Conservation (phyloP, 2,329 filamentous ascomycete species). For the Chrysoporthe austroafricana region DNA sequence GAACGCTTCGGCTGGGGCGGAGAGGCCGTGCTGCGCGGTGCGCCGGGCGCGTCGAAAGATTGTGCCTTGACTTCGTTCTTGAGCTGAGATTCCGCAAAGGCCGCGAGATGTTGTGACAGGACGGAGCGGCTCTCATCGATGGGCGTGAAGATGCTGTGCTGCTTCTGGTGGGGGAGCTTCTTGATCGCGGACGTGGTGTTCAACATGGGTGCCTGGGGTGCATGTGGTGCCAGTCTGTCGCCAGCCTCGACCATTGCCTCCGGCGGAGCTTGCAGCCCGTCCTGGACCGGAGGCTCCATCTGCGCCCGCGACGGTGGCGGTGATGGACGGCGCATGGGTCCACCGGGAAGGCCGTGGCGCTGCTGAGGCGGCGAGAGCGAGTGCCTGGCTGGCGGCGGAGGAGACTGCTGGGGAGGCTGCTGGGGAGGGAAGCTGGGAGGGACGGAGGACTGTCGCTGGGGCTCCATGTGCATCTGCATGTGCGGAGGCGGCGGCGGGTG, state of each 20-base stretch:
- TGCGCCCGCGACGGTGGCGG: conserved; percentile 55
- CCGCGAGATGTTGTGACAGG: conserved; percentile 79
- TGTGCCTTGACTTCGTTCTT: conserved; percentile 40
- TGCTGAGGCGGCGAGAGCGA: conserved; percentile 65
- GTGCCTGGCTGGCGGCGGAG: conserved; percentile 51
- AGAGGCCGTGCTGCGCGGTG: conserved; percentile 59
- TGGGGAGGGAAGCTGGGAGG: conserved; percentile 69
- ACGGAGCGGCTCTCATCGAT: conserved; percentile 93
- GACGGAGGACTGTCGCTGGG: conserved; percentile 67
- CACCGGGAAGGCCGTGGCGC: conserved; percentile 52
- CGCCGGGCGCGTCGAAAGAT: conserved; percentile 65
- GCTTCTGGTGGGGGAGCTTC: conserved; percentile 74
- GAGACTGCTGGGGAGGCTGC: conserved; percentile 58
- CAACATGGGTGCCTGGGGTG: conserved; percentile 51
- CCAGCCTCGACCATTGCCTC: conserved; percentile 51
- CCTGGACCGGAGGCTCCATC: conserved; percentile 49
- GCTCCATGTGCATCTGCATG: conserved; percentile 75
- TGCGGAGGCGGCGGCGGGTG: conserved; percentile 46
- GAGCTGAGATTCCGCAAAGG: conserved; percentile 58
- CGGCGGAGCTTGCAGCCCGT: conserved; percentile 55
- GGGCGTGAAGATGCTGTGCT: conserved; percentile 94
- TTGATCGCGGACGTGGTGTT: conserved; percentile 59
- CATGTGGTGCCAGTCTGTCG: conserved; percentile 45
- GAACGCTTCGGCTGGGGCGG: conserved; percentile 57
- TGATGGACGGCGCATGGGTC: conserved; percentile 53